Evolutionary conservation across 2,329 filamentous ascomycete species (phyloP).

Genomic region (Colletotrichum sp.): DNA sequence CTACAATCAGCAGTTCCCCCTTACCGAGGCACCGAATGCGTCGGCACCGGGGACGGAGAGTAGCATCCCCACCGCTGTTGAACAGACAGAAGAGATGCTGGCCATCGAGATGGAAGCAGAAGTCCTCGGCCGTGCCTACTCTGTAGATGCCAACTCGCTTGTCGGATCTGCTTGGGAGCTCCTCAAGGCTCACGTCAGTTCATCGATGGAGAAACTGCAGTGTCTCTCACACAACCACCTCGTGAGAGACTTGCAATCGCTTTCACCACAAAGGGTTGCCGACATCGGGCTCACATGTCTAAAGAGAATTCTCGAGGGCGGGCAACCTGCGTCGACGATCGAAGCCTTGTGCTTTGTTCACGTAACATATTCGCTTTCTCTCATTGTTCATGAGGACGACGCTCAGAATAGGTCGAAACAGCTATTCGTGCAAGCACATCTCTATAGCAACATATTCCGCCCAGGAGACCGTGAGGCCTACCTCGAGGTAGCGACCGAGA

Average conservation of each 20-base stretch:
- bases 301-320: conserved; percentile 42
- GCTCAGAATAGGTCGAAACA: conserved; percentile 36
- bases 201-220: conserved; percentile 48
- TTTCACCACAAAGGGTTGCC: conserved; percentile 44
- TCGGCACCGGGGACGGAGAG: conserved; percentile 37
- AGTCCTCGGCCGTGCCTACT: conserved; percentile 22
- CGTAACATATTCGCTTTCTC: conserved; percentile 54
- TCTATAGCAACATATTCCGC: conserved; percentile 47
- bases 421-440: conserved; percentile 53
- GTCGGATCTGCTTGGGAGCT: conserved; percentile 50
- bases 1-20: conserved; percentile 40
- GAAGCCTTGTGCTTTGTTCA: conserved; percentile 58
- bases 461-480: conserved; percentile 43
- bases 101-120: not conserved
- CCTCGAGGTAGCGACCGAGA: conserved; percentile 44
- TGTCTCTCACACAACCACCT: conserved; percentile 45
- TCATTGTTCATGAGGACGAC: conserved; percentile 50
- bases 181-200: conserved; percentile 49
- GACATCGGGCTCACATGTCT: conserved; percentile 47
- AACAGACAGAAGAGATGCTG: conserved; percentile 23
- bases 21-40: conserved; percentile 37
- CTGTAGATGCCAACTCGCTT: conserved; percentile 41
- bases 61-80: conserved; percentile 39
- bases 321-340: conserved; percentile 41
- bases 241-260: conserved; percentile 41